Percentiles rank a stretch among this genome's conserved stretches.
Evolutionary conservation across 805 yeast species (phyloP).

Genomic region (Lipomyces oligophaga): DNA sequence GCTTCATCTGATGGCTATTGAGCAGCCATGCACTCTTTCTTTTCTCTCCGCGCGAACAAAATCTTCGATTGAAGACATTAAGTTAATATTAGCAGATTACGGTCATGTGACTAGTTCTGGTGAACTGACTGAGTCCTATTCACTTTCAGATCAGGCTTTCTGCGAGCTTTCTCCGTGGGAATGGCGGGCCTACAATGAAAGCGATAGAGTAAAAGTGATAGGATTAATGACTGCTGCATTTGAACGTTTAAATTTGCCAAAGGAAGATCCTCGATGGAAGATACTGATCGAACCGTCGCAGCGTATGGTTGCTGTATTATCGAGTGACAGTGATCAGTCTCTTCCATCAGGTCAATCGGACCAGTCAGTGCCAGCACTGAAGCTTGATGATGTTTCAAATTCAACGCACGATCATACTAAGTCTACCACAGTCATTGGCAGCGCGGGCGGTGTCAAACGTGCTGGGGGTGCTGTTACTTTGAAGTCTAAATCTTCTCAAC

Average conservation of each 20-base stretch:
- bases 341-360: neutral
- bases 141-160: slow-evolving; percentile 33
- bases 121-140: slow-evolving; percentile 15
- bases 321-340: slow-evolving; percentile 1
- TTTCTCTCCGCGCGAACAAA: slow-evolving; percentile 37
- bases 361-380: slow-evolving; percentile 11
- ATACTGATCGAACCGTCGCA: slow-evolving; percentile 34
- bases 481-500: too few relatives aligned
- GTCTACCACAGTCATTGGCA: too few relatives aligned
- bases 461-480: slow-evolving; percentile 35
- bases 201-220: slow-evolving; percentile 35
- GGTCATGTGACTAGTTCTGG: slow-evolving; percentile 33
- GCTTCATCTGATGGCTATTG: slow-evolving; percentile 48
- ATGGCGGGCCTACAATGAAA: slow-evolving; percentile 38
- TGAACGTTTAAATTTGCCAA: slow-evolving; percentile 33
- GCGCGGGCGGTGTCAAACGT: slow-evolving; percentile 11
- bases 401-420: slow-evolving; percentile 2
- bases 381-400: slow-evolving; percentile 12
- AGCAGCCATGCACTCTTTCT: slow-evolving; percentile 41
- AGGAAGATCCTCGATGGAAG: slow-evolving; percentile 33
- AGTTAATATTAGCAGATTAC: slow-evolving; percentile 35
- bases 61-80: slow-evolving; percentile 33
- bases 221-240: slow-evolving; percentile 35
- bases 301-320: slow-evolving; percentile 7
- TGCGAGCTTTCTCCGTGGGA: slow-evolving; percentile 39